Evolutionary conservation across 768 basidiomycete species (phyloP), one percentile per base, ranked within the genome.

Genomic region (Mycena capillaripes): DNA sequence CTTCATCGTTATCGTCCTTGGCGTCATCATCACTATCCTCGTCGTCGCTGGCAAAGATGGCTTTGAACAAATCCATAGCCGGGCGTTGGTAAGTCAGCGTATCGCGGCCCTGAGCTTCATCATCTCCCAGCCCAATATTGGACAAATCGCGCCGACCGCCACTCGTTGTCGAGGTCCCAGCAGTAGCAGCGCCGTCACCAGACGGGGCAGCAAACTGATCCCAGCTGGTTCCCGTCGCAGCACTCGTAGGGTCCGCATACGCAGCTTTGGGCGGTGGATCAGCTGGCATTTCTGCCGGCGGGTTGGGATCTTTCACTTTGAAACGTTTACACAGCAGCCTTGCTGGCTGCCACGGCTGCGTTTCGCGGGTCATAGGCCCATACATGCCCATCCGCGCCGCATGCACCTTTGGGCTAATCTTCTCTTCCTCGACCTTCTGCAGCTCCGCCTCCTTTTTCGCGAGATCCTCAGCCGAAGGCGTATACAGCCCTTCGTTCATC

Each of bases 21-120:
- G 86, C 87, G 4, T 96, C 95, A 3, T 91, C 91, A 11, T 91
- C 94, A 21, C 91, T 92, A 40, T 95, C 94, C 77, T 97, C 96
- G 53, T 96, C 95, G 71, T 96, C 95, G 81, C 95, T 96, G 14
- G 96, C 97, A 79, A 99, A 99, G 71, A 99, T 98, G 4, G 97
- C 97, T 80, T 97, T 98, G 87, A 99, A 99, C 52, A 99, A 91
- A 78, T 96, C 94, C 88, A 96, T 95, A 8, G 91, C 85, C 2
- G 98, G 97, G 44, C 94, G 89, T 76, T 94, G 86, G 80, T 98
- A 97, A 0, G 94, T 97, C 73, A 98, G 85, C 8, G 91, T 96
- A 77, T 97, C 96, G 42, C 88, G 83, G 0, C 96, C 97, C 79
- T 98, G 97, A 32, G 87, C 89, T 48, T 97, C 96, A 78, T 98